Percentiles rank a stretch among this genome's conserved stretches.
Conservation (phyloP, 495 filamentous ascomycete species). For the Diplogelasinospora grovesii region DNA sequence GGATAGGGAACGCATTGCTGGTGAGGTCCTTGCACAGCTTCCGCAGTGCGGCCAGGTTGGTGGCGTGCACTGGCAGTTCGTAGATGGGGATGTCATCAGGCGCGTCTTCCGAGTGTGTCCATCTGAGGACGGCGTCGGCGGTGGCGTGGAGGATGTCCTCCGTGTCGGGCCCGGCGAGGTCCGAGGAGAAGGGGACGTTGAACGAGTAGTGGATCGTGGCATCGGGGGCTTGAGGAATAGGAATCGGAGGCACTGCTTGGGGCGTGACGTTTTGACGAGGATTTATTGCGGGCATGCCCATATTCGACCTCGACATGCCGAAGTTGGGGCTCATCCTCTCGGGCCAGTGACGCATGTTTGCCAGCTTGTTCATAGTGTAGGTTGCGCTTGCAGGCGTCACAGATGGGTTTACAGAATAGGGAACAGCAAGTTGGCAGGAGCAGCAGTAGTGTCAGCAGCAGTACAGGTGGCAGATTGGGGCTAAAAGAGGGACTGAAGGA, state of each 20-base stretch:
- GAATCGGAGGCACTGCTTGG: conserved; percentile 58
- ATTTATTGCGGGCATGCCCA: conserved; percentile 62
- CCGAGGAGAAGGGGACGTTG: conserved; percentile 91
- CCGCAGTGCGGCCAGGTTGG: conserved; percentile 72
- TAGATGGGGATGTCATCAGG: conserved; percentile 75
- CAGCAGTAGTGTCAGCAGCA: conserved; percentile 4
- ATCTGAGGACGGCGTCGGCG: conserved; percentile 71
- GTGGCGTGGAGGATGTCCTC: conserved; percentile 90
- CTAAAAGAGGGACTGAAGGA: conserved; percentile 24
- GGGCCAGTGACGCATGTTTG: conserved; percentile 91
- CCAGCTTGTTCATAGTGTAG: conserved; percentile 80
- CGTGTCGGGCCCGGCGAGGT: conserved; percentile 80
- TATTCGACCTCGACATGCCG: conserved; percentile 66
- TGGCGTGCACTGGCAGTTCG: conserved; percentile 79
- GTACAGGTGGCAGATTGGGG: conserved; percentile 18
- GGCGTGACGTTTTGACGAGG: conserved; percentile 62
- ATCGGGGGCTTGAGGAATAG: conserved; percentile 58
- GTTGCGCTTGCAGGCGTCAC: background rate
- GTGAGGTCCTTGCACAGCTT: conserved; percentile 72
- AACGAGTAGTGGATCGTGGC: conserved; percentile 70
- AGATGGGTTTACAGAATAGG: background rate
- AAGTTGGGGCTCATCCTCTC: conserved; percentile 83
- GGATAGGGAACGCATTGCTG: conserved; percentile 57
- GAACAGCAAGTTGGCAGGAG: background rate
- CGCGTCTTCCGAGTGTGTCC: conserved; percentile 84